Evolutionary conservation across 495 filamentous ascomycete species (phyloP).

Genomic region (Xylaria curta): DNA sequence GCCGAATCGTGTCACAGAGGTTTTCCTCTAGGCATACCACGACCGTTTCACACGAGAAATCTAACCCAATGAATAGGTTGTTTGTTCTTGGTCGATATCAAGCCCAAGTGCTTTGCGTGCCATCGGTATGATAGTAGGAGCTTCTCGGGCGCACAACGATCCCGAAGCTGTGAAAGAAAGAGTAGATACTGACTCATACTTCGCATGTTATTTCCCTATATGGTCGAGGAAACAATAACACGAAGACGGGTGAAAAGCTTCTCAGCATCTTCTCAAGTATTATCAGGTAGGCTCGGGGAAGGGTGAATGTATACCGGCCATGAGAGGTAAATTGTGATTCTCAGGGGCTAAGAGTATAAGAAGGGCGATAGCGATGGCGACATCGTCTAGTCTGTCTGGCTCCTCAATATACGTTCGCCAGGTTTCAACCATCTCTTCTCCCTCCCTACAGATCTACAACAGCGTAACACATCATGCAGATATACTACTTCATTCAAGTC

Average conservation of each 20-base stretch:
- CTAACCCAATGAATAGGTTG: background rate
- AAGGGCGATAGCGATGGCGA: background rate
- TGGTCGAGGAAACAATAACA: constrained; percentile 7
- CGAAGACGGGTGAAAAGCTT: constrained; percentile 4
- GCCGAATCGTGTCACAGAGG: constrained; percentile 11
- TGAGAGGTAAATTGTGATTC: background rate
- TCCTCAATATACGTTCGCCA: background rate
- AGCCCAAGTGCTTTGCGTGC: background rate
- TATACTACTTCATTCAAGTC: constrained; percentile 9
- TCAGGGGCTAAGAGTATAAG: background rate
- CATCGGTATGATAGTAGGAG: background rate
- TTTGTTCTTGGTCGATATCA: background rate
- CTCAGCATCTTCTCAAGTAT: too few species aligned
- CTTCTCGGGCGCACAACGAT: background rate
- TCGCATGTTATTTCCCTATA: background rate
- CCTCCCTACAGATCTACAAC: background rate
- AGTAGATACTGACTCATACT: background rate
- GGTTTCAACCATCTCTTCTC: background rate
- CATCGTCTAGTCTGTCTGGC: background rate
- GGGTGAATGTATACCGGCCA: background rate
- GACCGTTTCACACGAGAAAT: background rate
- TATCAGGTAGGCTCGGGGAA: background rate
- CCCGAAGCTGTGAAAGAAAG: background rate
- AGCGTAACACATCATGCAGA: constrained; percentile 13
- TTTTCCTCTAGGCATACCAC: background rate